phyloP scores from a whole-genome alignment of 2,329 filamentous ascomycete genomes.

The Aspergillus pseudoglaucus region DNA sequence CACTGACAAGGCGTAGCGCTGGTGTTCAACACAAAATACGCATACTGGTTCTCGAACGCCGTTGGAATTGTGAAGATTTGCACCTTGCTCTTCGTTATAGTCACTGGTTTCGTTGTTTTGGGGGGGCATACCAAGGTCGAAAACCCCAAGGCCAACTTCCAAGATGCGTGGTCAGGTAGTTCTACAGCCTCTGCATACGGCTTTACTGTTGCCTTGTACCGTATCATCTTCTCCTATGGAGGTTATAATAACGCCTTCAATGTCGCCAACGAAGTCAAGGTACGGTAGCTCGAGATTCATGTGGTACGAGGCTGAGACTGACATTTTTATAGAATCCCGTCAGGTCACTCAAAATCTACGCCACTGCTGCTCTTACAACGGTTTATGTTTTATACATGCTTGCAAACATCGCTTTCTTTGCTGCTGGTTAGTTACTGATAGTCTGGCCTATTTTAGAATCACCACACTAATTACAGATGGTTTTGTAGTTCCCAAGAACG shows the following conservation, averaged over 20 bases:
- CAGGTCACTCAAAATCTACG: conserved; percentile 47
- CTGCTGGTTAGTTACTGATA: conserved; percentile 26
- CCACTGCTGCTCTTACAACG: conserved; percentile 44
- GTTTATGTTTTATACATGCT: conserved; percentile 53
- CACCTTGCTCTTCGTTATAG: conserved; percentile 57
- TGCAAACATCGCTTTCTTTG: conserved; percentile 57
- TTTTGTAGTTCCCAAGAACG: conserved; percentile 41
- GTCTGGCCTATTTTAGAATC: too few species aligned
- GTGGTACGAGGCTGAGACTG: not conserved
- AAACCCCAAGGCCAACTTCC: conserved; percentile 51
- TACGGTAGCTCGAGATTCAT: conserved; percentile 7
- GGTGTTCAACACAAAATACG: conserved; percentile 52
- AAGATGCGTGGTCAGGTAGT: conserved; percentile 48
- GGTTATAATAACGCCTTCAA: conserved; percentile 58
- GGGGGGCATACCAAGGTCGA: conserved; percentile 48
- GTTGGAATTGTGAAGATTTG: conserved; percentile 56
- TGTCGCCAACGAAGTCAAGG: conserved; percentile 55
- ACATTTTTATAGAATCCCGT: conserved; percentile 45
- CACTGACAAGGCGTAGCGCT: conserved; percentile 24
- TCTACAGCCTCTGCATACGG: conserved; percentile 40
- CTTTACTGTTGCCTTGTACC: conserved; percentile 52
- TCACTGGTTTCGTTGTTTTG: conserved; percentile 57
- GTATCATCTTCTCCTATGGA: conserved; percentile 53
- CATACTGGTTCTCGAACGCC: conserved; percentile 50
- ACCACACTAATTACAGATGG: too few species aligned